Percentiles rank a stretch among this genome's conserved stretches.
These are phyloP conservation scores for Fraxinus ornus DNA, from an alignment of 305 asterid genomes.

Conservation along the genomic window DNA sequence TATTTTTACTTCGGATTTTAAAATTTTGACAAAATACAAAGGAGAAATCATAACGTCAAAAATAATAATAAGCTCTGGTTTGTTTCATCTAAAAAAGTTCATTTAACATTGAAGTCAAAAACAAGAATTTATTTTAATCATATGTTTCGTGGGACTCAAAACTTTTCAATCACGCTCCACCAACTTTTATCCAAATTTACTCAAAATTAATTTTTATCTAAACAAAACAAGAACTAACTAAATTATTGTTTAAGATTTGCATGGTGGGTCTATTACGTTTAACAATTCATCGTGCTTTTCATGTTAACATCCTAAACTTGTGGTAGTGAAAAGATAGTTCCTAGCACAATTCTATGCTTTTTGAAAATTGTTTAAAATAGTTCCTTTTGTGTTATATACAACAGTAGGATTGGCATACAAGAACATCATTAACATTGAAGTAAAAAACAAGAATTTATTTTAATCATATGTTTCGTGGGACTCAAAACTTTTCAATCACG, in stretches of 20 bases:
- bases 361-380: neutral
- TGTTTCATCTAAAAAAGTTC: neutral
- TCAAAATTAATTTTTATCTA: neutral
- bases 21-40: no score
- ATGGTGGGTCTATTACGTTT: neutral
- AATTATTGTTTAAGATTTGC: neutral
- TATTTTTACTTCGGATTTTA: no score
- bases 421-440: no score
- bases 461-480: neutral
- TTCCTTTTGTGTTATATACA: neutral
- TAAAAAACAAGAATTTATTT: no score
- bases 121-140: no score
- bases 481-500: no score
- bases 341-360: neutral
- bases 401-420: neutral
- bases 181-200: no score
- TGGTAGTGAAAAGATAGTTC: neutral
- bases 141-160: neutral
- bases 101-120: no score
- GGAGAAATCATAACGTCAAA: no score
- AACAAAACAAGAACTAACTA: no score
- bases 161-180: no score
- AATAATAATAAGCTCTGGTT: neutral
- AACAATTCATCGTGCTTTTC: neutral
- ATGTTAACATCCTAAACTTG: neutral